phyloP scores from a whole-genome alignment of 2,329 filamentous ascomycete genomes.

The Verticillium dahliae region DNA sequence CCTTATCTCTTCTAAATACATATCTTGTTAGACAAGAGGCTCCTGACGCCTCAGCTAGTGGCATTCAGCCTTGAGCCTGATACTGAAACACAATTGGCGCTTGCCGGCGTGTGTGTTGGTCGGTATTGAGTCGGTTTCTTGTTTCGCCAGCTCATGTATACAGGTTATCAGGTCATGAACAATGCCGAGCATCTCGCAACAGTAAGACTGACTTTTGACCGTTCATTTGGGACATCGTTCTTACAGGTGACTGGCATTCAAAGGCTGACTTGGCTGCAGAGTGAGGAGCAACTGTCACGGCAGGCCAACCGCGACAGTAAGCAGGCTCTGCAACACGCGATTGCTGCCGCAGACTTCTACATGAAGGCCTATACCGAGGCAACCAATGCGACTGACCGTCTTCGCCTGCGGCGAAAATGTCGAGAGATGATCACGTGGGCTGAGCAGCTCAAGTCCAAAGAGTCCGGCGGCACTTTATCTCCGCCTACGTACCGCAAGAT shows the following conservation, averaged over 20 bases:
- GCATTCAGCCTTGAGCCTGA: too few relatives aligned
- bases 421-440: slow-evolving; percentile 63
- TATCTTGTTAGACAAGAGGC: too few relatives aligned
- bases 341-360: slow-evolving; percentile 72
- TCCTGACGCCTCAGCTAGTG: too few relatives aligned
- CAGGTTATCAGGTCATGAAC: background rate
- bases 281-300: background rate
- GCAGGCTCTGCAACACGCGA: slow-evolving; percentile 56
- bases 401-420: slow-evolving; percentile 61
- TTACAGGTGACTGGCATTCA: background rate
- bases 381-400: slow-evolving; percentile 54
- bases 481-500: slow-evolving; percentile 37
- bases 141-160: background rate
- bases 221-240: background rate
- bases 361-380: slow-evolving; percentile 67
- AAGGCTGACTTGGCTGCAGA: background rate
- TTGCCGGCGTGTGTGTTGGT: too few relatives aligned
- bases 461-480: slow-evolving; percentile 1
- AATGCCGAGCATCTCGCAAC: background rate
- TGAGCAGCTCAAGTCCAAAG: slow-evolving; percentile 62
- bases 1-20: too few relatives aligned
- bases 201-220: background rate
- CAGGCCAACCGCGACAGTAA: background rate
- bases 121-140: background rate
- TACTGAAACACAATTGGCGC: too few relatives aligned